These are phyloP conservation scores for Nicotiana paniculata DNA, from an alignment of 257 asterid species.

Conservation along the genomic window DNA sequence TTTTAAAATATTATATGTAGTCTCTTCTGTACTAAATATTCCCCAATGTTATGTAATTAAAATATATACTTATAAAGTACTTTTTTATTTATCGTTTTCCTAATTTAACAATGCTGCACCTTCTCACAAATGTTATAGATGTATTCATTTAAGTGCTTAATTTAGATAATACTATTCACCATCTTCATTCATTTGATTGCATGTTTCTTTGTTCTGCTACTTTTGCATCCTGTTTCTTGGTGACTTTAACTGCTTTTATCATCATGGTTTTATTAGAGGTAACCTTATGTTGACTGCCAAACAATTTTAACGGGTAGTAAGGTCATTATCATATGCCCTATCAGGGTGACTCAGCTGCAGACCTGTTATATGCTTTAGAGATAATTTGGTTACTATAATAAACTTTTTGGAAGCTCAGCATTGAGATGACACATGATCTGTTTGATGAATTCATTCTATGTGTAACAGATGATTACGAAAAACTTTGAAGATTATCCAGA, in stretches of 20 bases:
- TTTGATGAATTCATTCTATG: background rate
- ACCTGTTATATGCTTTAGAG: background rate
- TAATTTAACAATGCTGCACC: background rate
- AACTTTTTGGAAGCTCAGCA: background rate
- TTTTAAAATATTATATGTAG: background rate
- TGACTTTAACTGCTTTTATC: background rate
- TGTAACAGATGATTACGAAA: constrained; percentile 85
- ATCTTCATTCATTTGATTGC: background rate
- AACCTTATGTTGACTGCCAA: background rate
- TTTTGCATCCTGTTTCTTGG: background rate
- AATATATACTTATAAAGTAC: background rate
- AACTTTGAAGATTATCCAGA: constrained; percentile 99
- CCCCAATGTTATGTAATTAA: background rate
- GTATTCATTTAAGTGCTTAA: background rate
- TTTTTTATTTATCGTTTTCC: background rate
- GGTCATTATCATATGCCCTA: background rate
- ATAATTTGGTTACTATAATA: background rate
- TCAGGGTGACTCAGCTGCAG: background rate
- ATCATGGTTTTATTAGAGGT: background rate
- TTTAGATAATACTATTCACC: background rate
- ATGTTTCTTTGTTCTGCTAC: background rate
- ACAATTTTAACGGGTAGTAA: background rate
- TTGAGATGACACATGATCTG: background rate
- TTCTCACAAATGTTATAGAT: background rate
- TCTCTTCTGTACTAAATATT: background rate